phyloP scores from a whole-genome alignment of 2,329 filamentous ascomycete species.

The Pseudonectria foliicola region DNA sequence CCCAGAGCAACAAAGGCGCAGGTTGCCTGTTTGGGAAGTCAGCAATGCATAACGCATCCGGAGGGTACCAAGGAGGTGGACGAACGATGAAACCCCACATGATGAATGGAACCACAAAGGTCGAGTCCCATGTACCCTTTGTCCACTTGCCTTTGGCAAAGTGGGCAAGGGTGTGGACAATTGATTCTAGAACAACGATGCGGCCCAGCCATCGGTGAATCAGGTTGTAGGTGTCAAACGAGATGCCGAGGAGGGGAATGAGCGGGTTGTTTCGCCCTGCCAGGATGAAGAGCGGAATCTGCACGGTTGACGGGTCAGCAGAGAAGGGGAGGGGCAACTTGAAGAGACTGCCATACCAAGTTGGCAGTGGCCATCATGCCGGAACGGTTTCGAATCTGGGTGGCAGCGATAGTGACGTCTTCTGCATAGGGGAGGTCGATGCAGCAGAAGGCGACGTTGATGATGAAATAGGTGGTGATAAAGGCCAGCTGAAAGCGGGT shows the following conservation, averaged over 20 bases:
- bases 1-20: slow-evolving; percentile 55
- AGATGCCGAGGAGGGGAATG: slow-evolving; percentile 63
- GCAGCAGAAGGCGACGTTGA: slow-evolving; percentile 61
- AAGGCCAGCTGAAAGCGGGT: slow-evolving; percentile 54
- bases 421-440: slow-evolving; percentile 54
- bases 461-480: slow-evolving; percentile 46
- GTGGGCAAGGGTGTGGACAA: slow-evolving; percentile 59
- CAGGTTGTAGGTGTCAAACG: slow-evolving; percentile 77
- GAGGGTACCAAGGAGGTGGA: slow-evolving; percentile 7
- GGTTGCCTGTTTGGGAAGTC: slow-evolving; percentile 38
- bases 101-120: slow-evolving; percentile 39
- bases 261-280: slow-evolving; percentile 73
- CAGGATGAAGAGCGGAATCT: slow-evolving; percentile 63
- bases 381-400: slow-evolving; percentile 57
- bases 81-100: slow-evolving; percentile 58
- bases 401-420: slow-evolving; percentile 35
- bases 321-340: background rate
- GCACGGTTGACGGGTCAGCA: slow-evolving; percentile 5
- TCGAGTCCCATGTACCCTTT: slow-evolving; percentile 27
- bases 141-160: slow-evolving; percentile 46
- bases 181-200: slow-evolving; percentile 62
- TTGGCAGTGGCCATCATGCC: slow-evolving; percentile 67
- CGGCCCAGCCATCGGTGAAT: slow-evolving; percentile 75
- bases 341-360: slow-evolving; percentile 48
- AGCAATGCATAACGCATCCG: slow-evolving; percentile 1